A percentile compares a stretch with the other conserved stretches of the same genome.
phyloP scores from a whole-genome alignment of 495 filamentous ascomycete genomes.

The Podospora anserina region DNA sequence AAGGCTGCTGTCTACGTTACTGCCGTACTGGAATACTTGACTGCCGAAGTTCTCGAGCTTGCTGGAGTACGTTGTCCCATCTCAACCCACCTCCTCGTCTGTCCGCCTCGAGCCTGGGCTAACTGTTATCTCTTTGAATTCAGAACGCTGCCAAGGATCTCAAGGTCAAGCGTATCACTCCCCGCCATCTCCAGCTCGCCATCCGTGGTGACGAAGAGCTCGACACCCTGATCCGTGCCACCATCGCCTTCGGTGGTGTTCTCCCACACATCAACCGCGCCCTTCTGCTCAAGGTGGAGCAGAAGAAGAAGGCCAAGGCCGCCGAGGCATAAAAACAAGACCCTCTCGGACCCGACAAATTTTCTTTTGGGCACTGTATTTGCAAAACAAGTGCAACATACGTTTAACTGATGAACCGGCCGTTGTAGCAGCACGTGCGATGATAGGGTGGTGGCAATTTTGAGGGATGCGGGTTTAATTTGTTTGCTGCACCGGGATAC shows the following conservation, averaged over 20 bases:
- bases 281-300: conserved; percentile 94
- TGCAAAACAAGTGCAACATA: background rate
- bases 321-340: conserved; percentile 47
- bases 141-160: conserved; percentile 97
- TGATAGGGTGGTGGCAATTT: background rate
- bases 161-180: conserved; percentile 99
- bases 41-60: conserved; percentile 96
- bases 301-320: conserved; percentile 94
- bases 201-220: conserved; percentile 98
- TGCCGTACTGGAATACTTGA: conserved; percentile 95
- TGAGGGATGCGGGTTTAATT: conserved; percentile 11
- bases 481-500: conserved; percentile 10
- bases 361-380: conserved; percentile 1
- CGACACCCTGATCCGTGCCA: conserved; percentile 94
- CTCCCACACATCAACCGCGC: conserved; percentile 98
- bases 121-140: conserved; percentile 11
- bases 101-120: background rate
- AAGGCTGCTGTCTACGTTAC: conserved; percentile 99
- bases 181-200: conserved; percentile 94
- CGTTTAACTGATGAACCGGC: background rate
- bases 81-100: conserved; percentile 4
- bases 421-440: conserved; percentile 2
- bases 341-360: background rate
- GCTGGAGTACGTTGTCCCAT: conserved; percentile 62
- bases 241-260: conserved; percentile 97